Evolutionary conservation across 768 basidiomycete genomes (phyloP), one percentile per base, ranked within the genome.

Genomic region (Phallus indusiatus): DNA sequence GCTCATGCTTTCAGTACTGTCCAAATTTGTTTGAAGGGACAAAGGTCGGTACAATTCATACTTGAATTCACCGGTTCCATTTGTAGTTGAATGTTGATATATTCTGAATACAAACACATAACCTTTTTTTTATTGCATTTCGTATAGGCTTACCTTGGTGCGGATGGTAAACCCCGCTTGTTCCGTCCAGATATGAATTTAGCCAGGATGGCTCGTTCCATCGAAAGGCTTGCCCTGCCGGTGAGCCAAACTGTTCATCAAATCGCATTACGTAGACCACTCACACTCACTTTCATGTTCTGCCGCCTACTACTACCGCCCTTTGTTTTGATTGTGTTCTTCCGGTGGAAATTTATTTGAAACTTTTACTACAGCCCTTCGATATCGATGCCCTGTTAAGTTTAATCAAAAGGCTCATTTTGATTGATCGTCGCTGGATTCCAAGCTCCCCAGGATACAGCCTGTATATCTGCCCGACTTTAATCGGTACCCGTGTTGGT

Each of bases 151-250:
- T 88, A 87, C 69, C 60, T 81, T 1, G 84, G 81, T 10, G 79
- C 82, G n/a, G 77, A 88, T 60, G 91, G 90, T 1, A 79, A 81
- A 54, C 78, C 84, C 1, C 77, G 87, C 7, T 71, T 95, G 37
- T 96, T 96, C 76, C 76, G 93, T 34, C 92, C 93, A 0, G 77
- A 89, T 33, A 72, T 80, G 69, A 95, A 95, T 70, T 92, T 94
- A 90, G 79, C 78, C 24, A 85, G 94, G 24, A 78, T 97, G 71
- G 75, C 78, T 49, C 75, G 78, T 35, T 89, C 86, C 20, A 81
- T 81, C 0, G 81, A 77, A 1, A 82, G 92, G 52, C 76, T 90
- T 51, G 87, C 88, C 0, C 74, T 91, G 16, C 90, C 89, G 1
- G 83, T 84, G 64, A 28, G 28, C 28, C 28, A 28, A n/a, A 28